A percentile compares a stretch with the other conserved stretches of the same genome.
These are phyloP conservation scores for Alternaria hordeiaustralica DNA, from an alignment of 2,329 filamentous ascomycete genomes.

Conservation along the genomic window DNA sequence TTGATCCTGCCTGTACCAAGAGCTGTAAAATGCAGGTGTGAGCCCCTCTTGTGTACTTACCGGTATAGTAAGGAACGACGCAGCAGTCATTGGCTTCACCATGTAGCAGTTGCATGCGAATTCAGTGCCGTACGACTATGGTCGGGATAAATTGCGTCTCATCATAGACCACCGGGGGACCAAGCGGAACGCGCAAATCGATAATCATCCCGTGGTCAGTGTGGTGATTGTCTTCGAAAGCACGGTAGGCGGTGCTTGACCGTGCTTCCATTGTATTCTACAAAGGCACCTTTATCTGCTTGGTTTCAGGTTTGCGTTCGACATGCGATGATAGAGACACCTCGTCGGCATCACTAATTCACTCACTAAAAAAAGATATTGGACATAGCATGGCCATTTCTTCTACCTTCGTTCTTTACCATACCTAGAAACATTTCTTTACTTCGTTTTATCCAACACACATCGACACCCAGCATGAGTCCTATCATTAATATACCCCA, in stretches of 20 bases:
- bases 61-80: not conserved
- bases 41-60: not conserved
- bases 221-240: not conserved
- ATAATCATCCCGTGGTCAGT: slow-evolving; percentile 1
- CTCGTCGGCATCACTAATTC: not conserved
- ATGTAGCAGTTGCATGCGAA: not conserved
- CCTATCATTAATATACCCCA: slow-evolving; percentile 3
- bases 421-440: not conserved
- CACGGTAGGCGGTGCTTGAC: not conserved
- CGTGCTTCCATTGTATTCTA: slow-evolving; percentile 6
- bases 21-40: not conserved
- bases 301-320: slow-evolving; percentile 2
- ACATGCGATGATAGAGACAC: not conserved
- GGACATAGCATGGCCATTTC: not conserved
- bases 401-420: not conserved
- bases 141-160: not conserved
- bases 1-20: not conserved
- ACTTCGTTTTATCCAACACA: not conserved
- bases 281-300: slow-evolving; percentile 4
- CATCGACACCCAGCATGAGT: slow-evolving; percentile 1
- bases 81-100: not conserved
- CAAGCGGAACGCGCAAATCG: slow-evolving; percentile 4
- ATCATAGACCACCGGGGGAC: not conserved
- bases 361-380: not conserved
- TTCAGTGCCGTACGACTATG: not conserved